Evolutionary conservation across 495 filamentous ascomycete species (phyloP), one percentile per base, ranked within the genome.

Genomic region (Aspergillus taichungensis): DNA sequence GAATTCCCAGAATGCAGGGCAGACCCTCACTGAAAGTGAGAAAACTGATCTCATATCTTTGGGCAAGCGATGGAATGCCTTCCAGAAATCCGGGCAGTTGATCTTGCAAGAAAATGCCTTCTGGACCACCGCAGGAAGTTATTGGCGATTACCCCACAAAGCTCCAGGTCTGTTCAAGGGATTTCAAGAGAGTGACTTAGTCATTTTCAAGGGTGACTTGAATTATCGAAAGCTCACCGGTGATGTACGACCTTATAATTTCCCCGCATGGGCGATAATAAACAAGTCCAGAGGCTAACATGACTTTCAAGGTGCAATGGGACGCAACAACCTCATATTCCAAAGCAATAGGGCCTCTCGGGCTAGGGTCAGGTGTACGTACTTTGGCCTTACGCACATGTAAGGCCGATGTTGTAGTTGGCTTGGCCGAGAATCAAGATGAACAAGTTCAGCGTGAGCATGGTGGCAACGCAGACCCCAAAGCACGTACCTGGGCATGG

Each of bases 341-440:
- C 6, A 74, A 82, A 49, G 91, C 94, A 13, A 87, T 97, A 53
- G 92, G 92, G 10, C 86, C 88, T 1, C 60, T 98, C 10, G 91
- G 92, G 2, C 78, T 78, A 0, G 79, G 77, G 4, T 91, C 84
- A 0, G 88, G 86, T 1, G 61, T 97, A 34, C 87, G 92, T 44
- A 72, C 86, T 0, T 71, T 98, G 43, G 82, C 90, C 6, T 76
- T 98, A 53, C 78, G 94, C 34, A 97, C 92, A 1, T 95, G 90
- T 69, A 97, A 97, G 66, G 91, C 90, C 2, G 92, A 98, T 62
- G 83, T 88, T 12, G 87, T 96, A 1, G 90, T 94, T n/a, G 90
- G 88, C 0, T 72, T 96, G n/a, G 74, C 75, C 13, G 68, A 78
- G 6, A 90, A 89, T 6, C 67, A 77, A 53, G 91, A 98, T 60